Conservation (phyloP, 352 stramenopile species). For the Pythium guiyangense region DNA sequence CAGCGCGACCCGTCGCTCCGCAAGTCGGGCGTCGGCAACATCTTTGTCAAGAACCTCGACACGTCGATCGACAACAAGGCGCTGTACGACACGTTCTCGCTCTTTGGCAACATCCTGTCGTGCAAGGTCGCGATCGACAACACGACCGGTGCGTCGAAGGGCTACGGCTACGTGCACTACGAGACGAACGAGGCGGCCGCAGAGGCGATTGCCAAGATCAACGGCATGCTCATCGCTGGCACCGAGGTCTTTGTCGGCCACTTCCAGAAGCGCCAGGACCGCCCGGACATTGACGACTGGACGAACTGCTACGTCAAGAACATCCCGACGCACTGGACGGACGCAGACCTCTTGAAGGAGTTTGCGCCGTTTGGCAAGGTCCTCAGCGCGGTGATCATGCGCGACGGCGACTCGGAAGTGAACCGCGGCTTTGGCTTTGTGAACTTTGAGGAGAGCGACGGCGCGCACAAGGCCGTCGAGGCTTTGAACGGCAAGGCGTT, state of each 20-base stretch:
- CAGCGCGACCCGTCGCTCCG: constrained; percentile 96
- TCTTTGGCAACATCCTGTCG: constrained; percentile 97
- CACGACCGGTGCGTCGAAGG: constrained; percentile 93
- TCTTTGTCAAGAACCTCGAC: constrained; percentile 99
- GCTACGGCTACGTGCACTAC: constrained; percentile 99
- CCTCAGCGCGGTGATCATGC: constrained; percentile 82
- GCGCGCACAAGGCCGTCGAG: constrained; percentile 92
- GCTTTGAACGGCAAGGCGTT: constrained; percentile 92
- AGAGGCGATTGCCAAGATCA: constrained; percentile 98
- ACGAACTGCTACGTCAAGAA: constrained; percentile 99
- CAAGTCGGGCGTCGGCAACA: constrained; percentile 97
- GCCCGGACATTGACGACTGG: constrained; percentile 93
- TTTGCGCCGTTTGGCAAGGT: constrained; percentile 84
- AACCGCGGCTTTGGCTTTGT: constrained; percentile 98
- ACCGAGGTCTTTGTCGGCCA: constrained; percentile 97
- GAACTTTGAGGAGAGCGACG: constrained; percentile 97
- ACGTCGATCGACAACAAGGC: constrained; percentile 94
- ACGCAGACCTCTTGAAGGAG: constrained; percentile 89
- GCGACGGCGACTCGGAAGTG: constrained; percentile 70
- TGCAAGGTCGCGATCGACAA: constrained; percentile 98
- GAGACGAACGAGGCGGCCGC: constrained; percentile 93
- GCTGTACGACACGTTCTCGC: constrained; percentile 99
- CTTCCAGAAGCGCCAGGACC: constrained; percentile 95
- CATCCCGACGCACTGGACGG: constrained; percentile 94
- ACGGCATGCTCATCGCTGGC: constrained; percentile 97